Base-by-base conservation (phyloP, 2,329 filamentous ascomycete species). In the Pseudogymnoascus sp. region DNA sequence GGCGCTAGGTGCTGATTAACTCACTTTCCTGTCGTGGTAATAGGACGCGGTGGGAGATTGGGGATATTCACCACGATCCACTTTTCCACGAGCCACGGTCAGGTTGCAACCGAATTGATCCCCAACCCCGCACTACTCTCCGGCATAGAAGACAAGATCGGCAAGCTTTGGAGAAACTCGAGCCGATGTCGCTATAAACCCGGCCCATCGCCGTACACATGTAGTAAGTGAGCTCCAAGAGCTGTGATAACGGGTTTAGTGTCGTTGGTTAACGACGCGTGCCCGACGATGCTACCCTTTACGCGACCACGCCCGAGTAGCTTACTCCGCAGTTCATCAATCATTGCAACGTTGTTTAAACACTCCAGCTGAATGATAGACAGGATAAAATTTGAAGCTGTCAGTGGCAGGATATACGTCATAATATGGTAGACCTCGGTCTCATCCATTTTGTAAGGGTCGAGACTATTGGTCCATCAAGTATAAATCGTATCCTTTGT, bases 141-240 rank as follows among this genome's bases (percentile, higher is more conserved):
- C 26, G 29, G 7, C 50, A n/a, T 1, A 19, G 50, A 56, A 33
- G 50, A 56, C 5, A 56, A 56, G 29, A 56, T 56, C 50, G 26
- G 29, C 50, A 56, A 33, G 29, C n/a, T 56, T 56, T 33, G 29
- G 50, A 56, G 50, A 33, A 56, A 56, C 29, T 35, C 13, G n/a
- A 56, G 29, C 50, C 29, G 29, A 56, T 35, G n/a, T 56, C 50
- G 50, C 50, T 56, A 56, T 56, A 56, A 56, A 33, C 50, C n/a
- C 29, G n/a, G 19, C 50, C n/a, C 3, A 19, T 13, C 11, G 50
- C 17, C 50, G 4, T 29, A 31, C 46, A 53, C 46, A 53, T 31
- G n/a, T 11, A 56, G 50, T 56, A 56, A 21, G 17, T 56, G 29
- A 56, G 50, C 50, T 56, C 29, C 50, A 56, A 21, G n/a, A 33